phyloP scores from a whole-genome alignment of 352 stramenopile species.

The Phytophthora pistaciae region DNA sequence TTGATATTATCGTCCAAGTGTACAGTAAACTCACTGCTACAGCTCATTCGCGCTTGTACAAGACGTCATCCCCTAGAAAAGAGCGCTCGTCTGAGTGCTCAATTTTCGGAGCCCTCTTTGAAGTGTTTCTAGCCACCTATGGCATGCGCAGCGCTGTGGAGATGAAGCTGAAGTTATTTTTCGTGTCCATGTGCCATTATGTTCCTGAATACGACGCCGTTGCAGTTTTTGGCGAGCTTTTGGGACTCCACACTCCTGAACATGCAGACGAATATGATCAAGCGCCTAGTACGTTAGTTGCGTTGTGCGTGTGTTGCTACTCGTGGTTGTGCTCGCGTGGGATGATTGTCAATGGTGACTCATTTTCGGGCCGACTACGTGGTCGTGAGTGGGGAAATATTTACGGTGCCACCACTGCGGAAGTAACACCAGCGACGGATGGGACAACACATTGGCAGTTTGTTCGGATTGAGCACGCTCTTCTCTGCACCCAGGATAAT shows the following conservation, averaged over 20 bases:
- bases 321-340: constrained; percentile 68
- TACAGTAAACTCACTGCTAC: constrained; percentile 53
- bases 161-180: constrained; percentile 69
- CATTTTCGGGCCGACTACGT: constrained; percentile 21
- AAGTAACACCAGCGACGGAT: constrained; percentile 27
- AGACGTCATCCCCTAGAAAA: constrained; percentile 29
- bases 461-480: constrained; percentile 53
- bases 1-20: constrained; percentile 64
- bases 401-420: neutral
- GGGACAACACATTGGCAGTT: constrained; percentile 70
- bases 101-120: constrained; percentile 53
- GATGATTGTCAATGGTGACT: constrained; percentile 64
- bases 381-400: constrained; percentile 2
- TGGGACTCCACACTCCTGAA: constrained; percentile 51
- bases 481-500: constrained; percentile 76
- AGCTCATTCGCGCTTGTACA: constrained; percentile 57
- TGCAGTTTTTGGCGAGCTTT: constrained; percentile 75
- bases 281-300: constrained; percentile 59
- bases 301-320: constrained; percentile 63
- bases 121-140: constrained; percentile 58
- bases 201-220: constrained; percentile 61
- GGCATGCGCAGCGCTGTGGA: constrained; percentile 63
- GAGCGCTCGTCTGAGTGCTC: constrained; percentile 28
- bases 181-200: constrained; percentile 68
- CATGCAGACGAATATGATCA: constrained; percentile 40